Percentiles rank a stretch among this genome's conserved stretches.
Evolutionary conservation across 2,329 filamentous ascomycete genomes (phyloP).

Genomic region (Monilinia laxa): DNA sequence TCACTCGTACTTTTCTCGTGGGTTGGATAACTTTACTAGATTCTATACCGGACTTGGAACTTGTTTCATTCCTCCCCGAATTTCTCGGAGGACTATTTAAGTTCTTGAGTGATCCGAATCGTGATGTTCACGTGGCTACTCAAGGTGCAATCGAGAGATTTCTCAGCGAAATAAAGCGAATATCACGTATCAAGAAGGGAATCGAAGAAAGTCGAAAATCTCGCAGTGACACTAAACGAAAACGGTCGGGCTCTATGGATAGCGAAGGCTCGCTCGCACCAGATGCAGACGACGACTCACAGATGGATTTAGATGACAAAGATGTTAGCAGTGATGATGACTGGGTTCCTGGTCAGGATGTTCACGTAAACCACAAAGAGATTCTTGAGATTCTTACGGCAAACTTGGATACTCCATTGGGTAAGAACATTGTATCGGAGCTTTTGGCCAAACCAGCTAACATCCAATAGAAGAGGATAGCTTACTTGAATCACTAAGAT

Average conservation of each 20-base stretch:
- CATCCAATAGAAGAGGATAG: constrained; percentile 74
- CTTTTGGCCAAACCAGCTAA: constrained; percentile 25
- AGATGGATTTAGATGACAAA: constrained; percentile 56
- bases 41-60: constrained; percentile 92
- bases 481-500: constrained; percentile 83
- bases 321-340: constrained; percentile 75
- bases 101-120: constrained; percentile 87
- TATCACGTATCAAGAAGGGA: constrained; percentile 87
- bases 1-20: constrained; percentile 90
- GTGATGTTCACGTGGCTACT: constrained; percentile 92
- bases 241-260: constrained; percentile 68
- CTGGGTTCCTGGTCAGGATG: constrained; percentile 96
- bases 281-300: constrained; percentile 61
- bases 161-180: constrained; percentile 89
- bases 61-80: constrained; percentile 88
- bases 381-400: constrained; percentile 90
- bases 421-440: constrained; percentile 46
- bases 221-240: constrained; percentile 59
- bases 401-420: constrained; percentile 79
- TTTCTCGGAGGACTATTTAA: constrained; percentile 87
- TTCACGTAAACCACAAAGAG: constrained; percentile 87
- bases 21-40: constrained; percentile 94
- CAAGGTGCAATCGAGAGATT: constrained; percentile 88
- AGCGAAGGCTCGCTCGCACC: constrained; percentile 53
- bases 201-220: constrained; percentile 82